These are phyloP conservation scores for Labyrinthula sp. DNA, from an alignment of 352 stramenopile species.

Conservation along the genomic window DNA sequence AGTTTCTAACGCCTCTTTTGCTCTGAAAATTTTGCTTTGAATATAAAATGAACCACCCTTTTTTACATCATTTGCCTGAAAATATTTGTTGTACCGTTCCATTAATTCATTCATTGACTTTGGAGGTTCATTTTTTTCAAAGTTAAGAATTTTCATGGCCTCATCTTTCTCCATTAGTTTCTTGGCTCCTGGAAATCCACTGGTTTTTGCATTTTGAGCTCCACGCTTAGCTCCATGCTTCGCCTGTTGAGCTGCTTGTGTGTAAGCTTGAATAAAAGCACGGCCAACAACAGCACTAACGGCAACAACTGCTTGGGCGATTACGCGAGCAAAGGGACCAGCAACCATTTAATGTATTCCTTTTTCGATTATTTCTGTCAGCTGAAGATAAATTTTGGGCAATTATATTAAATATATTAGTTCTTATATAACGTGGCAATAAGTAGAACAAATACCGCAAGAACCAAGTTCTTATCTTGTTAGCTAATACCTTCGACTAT, in stretches of 20 bases:
- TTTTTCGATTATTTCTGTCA: too few species aligned
- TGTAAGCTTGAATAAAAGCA: constrained; percentile 33
- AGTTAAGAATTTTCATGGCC: constrained; percentile 34
- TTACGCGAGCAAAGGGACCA: constrained; percentile 25
- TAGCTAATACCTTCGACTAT: too few species aligned
- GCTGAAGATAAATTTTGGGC: too few species aligned
- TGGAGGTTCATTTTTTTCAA: constrained; percentile 20
- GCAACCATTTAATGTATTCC: not conserved
- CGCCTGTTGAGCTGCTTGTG: constrained; percentile 28
- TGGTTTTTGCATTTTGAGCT: constrained; percentile 1
- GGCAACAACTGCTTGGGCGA: constrained; percentile 27
- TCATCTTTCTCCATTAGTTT: constrained; percentile 31
- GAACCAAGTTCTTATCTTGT: too few species aligned
- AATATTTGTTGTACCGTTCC: constrained; percentile 51
- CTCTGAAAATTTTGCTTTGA: constrained; percentile 51
- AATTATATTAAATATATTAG: too few species aligned
- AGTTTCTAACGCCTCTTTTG: constrained; percentile 45
- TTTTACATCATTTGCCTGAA: constrained; percentile 46
- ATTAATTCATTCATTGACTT: constrained; percentile 14
- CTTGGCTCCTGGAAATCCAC: constrained; percentile 18
- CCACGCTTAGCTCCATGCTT: constrained; percentile 5
- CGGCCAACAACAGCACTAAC: constrained; percentile 22
- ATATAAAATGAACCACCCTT: constrained; percentile 55
- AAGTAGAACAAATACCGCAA: too few species aligned
- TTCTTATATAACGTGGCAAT: too few species aligned